These are phyloP conservation scores for grape (Vitis vinifera) DNA, from an alignment of 164 flowering plant genomes.

Conservation along the genomic window DNA sequence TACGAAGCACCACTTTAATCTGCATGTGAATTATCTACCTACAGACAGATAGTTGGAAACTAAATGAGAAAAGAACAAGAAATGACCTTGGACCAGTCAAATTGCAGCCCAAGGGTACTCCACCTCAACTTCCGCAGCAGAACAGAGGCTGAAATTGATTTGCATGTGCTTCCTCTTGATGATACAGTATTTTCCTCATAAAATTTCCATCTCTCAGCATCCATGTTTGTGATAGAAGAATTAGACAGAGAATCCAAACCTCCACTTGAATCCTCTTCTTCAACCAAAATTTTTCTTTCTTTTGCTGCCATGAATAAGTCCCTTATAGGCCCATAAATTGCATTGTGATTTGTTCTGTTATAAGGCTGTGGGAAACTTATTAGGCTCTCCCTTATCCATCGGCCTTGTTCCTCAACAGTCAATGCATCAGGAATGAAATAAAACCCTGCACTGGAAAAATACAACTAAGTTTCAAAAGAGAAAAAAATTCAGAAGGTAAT, in stretches of 20 bases:
- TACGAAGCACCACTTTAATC: not conserved
- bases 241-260: conserved; percentile 16
- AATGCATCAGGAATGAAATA: conserved; percentile 90
- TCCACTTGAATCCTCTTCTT: conserved; percentile 22
- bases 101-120: conserved; percentile 98
- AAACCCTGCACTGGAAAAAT: conserved; percentile 55
- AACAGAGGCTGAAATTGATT: conserved; percentile 58
- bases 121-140: conserved; percentile 85
- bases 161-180: conserved; percentile 37
- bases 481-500: no score
- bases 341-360: conserved; percentile 92
- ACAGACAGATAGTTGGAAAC: not conserved
- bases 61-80: not conserved
- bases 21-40: not conserved
- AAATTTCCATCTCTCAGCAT: conserved; percentile 47
- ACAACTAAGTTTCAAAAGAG: not conserved
- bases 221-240: conserved; percentile 16
- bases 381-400: conserved; percentile 85
- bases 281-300: conserved; percentile 50
- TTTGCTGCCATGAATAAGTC: conserved; percentile 65
- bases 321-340: conserved; percentile 66
- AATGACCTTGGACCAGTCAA: conserved; percentile 96
- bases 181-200: conserved; percentile 29
- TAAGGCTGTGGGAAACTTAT: conserved; percentile 89
- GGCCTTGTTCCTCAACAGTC: conserved; percentile 73